Evolutionary conservation across 192 early-diverging fungal species (phyloP).

Genomic region (Podila minutissima): DNA sequence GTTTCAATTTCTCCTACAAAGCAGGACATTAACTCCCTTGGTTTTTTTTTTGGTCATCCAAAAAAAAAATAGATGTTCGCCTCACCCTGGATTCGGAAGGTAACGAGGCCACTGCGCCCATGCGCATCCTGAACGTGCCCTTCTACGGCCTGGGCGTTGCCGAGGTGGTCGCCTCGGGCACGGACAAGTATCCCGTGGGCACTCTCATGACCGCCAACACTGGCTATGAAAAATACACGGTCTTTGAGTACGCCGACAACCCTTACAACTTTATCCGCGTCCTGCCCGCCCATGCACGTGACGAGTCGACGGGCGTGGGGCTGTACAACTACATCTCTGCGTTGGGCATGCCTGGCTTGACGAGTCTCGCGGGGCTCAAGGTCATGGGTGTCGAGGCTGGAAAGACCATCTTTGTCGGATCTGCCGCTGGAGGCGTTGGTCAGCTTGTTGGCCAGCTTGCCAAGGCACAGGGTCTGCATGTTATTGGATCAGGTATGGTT

Average conservation of each 20-base stretch:
- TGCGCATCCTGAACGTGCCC: not conserved
- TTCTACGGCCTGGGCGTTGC: slow-evolving; percentile 50
- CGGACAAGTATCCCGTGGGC: slow-evolving; percentile 66
- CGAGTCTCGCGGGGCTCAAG: slow-evolving; percentile 53
- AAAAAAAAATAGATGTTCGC: slow-evolving; percentile 5
- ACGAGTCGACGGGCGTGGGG: slow-evolving; percentile 32
- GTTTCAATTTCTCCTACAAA: no score
- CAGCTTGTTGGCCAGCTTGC: slow-evolving; percentile 83
- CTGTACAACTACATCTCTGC: slow-evolving; percentile 28
- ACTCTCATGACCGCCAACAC: slow-evolving; percentile 62
- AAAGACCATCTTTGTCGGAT: slow-evolving; percentile 84
- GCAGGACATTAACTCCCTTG: no score
- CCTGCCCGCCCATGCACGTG: slow-evolving; percentile 51
- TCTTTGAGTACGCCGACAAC: slow-evolving; percentile 51
- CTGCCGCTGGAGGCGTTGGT: slow-evolving; percentile 86
- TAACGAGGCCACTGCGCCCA: slow-evolving; percentile 2
- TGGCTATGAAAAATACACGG: slow-evolving; percentile 68
- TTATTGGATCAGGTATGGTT: slow-evolving; percentile 65
- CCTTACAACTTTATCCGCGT: slow-evolving; percentile 56
- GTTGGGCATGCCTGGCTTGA: slow-evolving; percentile 73
- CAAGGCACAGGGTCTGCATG: slow-evolving; percentile 79
- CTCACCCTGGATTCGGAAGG: slow-evolving; percentile 25
- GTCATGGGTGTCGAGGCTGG: slow-evolving; percentile 79
- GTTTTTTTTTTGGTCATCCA: no score
- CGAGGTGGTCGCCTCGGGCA: slow-evolving; percentile 49